Evolutionary conservation across 331 rosid species (phyloP), one percentile per base, ranked within the genome.

Genomic region (Malus hybrid): DNA sequence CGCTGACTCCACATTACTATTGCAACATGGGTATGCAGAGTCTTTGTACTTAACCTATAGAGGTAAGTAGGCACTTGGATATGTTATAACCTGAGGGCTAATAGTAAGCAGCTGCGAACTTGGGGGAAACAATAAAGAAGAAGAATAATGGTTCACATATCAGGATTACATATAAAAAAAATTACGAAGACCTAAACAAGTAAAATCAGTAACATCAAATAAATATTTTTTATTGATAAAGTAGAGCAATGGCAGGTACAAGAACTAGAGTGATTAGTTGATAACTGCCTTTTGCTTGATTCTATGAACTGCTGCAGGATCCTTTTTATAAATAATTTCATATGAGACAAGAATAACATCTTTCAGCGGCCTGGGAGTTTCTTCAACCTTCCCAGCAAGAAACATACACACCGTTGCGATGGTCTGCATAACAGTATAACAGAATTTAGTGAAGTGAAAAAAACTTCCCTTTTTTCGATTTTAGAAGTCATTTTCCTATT

Each of bases 311-410:
- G 99, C 99, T 10, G 91, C 85, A 50, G 98, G 88, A 83, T 95
- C 98, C 84, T 95, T 95, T 82, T 95, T 95, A 64, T 95, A 80
- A 63, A 95, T 90, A 73, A 95, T 92, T 84, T 95, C 99, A 33
- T 95, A 95, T 3, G 99, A 92, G 76, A 92, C 93, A 79, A 95
- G 87, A 65, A 95, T 95, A 36, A 95, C 99, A 85, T 92, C 98
- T 83, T 92, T 92, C 71, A 95, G 81, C 5, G 97, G 99, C 66
- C 99, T 96, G 20, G 99, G 99, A 70, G 96, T 90, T 86, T 95
- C 99, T 86, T 95, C 99, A 77, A 95, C 99, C 86, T 92, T 95
- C 82, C 99, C 99, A 46, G 98, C 98, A 13, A 95, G 97, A 86
- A 95, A 95, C 99, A 95, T 95, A 82, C 99, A 95, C 70, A 89